Evolutionary conservation across 768 basidiomycete species (phyloP).

Genomic region (Macrolepiota fuliginosa): DNA sequence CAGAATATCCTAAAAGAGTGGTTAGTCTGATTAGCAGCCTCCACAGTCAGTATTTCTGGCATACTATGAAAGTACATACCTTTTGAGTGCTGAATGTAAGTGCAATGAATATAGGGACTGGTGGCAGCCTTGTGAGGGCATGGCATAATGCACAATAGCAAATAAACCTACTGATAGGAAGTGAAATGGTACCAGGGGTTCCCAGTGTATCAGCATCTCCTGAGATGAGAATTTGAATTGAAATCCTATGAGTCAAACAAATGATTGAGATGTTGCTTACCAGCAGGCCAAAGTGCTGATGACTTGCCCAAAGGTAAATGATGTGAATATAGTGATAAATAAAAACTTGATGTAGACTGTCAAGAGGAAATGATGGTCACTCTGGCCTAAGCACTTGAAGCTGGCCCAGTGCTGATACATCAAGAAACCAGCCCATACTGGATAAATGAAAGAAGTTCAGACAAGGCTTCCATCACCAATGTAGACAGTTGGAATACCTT

Average conservation of each 20-base stretch:
- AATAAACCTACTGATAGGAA: not conserved
- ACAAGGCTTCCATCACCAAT: not conserved
- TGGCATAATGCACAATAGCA: not conserved
- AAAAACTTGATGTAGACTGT: not conserved
- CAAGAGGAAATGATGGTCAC: not conserved
- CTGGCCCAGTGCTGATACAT: not conserved
- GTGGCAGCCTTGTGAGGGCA: too few relatives aligned
- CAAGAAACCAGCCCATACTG: not conserved
- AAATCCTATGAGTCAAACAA: not conserved
- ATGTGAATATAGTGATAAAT: not conserved
- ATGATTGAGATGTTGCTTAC: not conserved
- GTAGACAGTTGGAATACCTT: not conserved
- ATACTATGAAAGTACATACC: not conserved
- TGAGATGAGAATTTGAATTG: not conserved
- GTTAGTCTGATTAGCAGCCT: not conserved
- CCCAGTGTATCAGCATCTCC: not conserved
- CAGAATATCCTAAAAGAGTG: not conserved
- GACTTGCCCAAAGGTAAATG: not conserved
- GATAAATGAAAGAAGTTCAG: not conserved
- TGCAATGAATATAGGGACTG: not conserved
- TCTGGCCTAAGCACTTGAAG: not conserved
- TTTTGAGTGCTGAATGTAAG: not conserved
- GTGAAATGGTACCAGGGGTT: not conserved
- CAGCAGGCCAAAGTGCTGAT: not conserved
- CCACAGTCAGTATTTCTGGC: not conserved